These are phyloP conservation scores for Euphorbia celastroides DNA, from an alignment of 441 rosid genomes.

Conservation along the genomic window DNA sequence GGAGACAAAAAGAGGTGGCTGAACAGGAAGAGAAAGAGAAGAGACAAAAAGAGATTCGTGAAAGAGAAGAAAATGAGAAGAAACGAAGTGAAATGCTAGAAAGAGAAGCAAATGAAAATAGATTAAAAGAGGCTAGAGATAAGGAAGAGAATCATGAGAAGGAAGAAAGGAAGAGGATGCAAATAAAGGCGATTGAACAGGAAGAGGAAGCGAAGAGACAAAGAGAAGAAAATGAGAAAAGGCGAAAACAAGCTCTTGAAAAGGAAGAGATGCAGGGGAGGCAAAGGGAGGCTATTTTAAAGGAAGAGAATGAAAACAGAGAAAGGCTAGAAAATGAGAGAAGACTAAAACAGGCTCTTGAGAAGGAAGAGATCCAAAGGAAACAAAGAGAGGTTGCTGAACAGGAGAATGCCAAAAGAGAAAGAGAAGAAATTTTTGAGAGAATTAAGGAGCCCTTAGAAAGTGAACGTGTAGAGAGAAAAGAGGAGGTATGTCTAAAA, in stretches of 20 bases:
- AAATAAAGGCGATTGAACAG: constrained; percentile 24
- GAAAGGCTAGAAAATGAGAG: constrained; percentile 26
- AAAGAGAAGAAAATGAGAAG: constrained; percentile 31
- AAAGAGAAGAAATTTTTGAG: constrained; percentile 15
- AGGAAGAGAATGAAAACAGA: constrained; percentile 35
- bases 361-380: constrained; percentile 21
- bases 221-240: constrained; percentile 32
- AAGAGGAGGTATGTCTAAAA: constrained; percentile 18
- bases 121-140: constrained; percentile 26
- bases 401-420: constrained; percentile 12
- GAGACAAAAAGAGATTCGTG: constrained; percentile 24
- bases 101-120: constrained; percentile 23
- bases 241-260: constrained; percentile 31
- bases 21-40: constrained; percentile 34
- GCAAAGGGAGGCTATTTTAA: constrained; percentile 27
- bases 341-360: constrained; percentile 15
- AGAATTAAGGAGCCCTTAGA: constrained; percentile 2
- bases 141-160: constrained; percentile 34
- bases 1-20: constrained; percentile 28
- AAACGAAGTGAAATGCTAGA: constrained; percentile 16
- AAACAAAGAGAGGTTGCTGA: constrained; percentile 26
- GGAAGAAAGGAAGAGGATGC: constrained; percentile 35
- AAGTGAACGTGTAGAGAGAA: constrained; percentile 8
- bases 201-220: constrained; percentile 36
- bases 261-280: constrained; percentile 35